phyloP scores from a whole-genome alignment of 2,329 filamentous ascomycete genomes.

The Lecanosticta acicola region DNA sequence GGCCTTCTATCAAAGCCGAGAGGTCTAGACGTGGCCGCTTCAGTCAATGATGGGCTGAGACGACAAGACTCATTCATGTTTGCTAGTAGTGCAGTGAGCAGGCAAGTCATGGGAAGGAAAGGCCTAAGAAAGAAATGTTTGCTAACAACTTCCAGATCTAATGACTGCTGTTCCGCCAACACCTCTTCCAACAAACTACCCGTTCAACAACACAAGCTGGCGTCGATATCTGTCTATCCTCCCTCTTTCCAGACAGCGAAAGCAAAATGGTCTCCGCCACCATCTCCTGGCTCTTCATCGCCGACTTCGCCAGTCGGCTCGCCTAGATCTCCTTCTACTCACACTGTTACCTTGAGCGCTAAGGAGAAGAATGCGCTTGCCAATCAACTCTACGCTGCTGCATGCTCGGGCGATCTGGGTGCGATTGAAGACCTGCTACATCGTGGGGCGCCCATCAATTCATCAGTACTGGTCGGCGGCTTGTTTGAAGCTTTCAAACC shows the following conservation, averaged over 20 bases:
- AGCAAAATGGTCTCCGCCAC: constrained; percentile 29
- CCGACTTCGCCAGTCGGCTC: constrained; percentile 4
- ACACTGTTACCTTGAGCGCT: constrained; percentile 7
- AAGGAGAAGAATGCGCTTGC: constrained; percentile 22
- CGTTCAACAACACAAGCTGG: background rate
- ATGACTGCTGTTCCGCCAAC: background rate
- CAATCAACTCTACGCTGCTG: constrained; percentile 25
- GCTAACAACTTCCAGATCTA: background rate
- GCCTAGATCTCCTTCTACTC: constrained; percentile 2
- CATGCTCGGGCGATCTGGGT: constrained; percentile 27
- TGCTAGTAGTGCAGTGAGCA: too few relatives aligned
- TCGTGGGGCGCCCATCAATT: constrained; percentile 28
- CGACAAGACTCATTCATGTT: constrained; percentile 20
- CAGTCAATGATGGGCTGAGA: constrained; percentile 9
- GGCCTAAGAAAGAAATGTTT: background rate
- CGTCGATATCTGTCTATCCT: constrained; percentile 11
- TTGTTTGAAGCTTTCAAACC: constrained; percentile 33
- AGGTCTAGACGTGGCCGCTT: constrained; percentile 7
- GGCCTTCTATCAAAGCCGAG: constrained; percentile 9
- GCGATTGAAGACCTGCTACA: constrained; percentile 24
- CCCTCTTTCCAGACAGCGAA: constrained; percentile 27
- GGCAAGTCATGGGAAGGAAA: too few relatives aligned
- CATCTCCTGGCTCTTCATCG: constrained; percentile 21
- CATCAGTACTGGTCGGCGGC: constrained; percentile 21
- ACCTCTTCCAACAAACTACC: background rate